Percentiles rank a stretch among this genome's conserved stretches.
phyloP scores from a whole-genome alignment of 192 early-diverging fungal genomes.

The Backusella tuberculispora region DNA sequence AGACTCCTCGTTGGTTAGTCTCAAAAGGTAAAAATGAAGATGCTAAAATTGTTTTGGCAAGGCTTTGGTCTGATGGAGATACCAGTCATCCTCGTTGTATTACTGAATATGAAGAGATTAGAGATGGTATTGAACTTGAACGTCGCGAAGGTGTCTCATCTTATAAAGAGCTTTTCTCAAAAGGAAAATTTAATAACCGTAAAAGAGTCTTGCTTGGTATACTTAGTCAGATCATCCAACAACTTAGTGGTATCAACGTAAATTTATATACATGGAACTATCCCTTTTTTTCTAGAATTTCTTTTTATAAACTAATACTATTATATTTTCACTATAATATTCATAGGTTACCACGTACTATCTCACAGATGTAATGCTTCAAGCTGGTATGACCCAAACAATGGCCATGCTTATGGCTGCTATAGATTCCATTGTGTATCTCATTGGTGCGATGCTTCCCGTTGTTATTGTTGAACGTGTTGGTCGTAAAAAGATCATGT shows the following conservation, averaged over 20 bases:
- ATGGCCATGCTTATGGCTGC: conserved; percentile 56
- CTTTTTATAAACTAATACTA: neutral
- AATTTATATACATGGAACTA: conserved; percentile 44
- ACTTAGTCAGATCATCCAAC: conserved; percentile 34
- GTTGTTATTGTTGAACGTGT: conserved; percentile 69
- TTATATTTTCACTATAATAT: neutral
- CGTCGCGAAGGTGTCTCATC: conserved; percentile 27
- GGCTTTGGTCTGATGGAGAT: conserved; percentile 30
- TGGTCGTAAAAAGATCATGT: conserved; percentile 70
- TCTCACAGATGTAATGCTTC: conserved; percentile 45
- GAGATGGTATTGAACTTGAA: conserved; percentile 28
- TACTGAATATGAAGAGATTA: conserved; percentile 30
- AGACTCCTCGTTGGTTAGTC: conserved; percentile 73
- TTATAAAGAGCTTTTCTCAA: conserved; percentile 31
- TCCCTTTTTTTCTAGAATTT: neutral
- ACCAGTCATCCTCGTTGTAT: conserved; percentile 25
- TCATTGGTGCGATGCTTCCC: conserved; percentile 71
- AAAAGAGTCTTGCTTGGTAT: conserved; percentile 31
- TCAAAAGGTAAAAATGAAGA: conserved; percentile 29
- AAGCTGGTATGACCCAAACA: conserved; percentile 49
- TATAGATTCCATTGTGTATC: conserved; percentile 71
- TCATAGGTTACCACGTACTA: conserved; percentile 32
- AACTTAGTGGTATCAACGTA: conserved; percentile 38
- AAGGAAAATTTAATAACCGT: conserved; percentile 34
- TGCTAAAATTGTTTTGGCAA: conserved; percentile 29